Conservation (phyloP, 139 green algal genomes). For the Astrephomene gubernaculifera region DNA sequence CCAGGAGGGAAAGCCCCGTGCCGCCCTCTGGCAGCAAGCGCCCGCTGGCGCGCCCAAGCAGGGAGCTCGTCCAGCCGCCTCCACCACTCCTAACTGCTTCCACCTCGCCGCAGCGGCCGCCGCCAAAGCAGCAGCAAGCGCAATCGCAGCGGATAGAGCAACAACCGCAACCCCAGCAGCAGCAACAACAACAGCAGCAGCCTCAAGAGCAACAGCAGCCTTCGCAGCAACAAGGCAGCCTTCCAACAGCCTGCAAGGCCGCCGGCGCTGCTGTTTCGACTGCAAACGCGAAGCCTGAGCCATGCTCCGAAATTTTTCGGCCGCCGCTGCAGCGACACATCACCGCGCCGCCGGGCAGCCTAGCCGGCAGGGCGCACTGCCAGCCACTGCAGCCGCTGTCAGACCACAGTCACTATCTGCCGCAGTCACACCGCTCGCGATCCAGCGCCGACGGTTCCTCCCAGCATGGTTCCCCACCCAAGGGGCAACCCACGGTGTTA, state of each 20-base stretch:
- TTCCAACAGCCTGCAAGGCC: conserved; percentile 2
- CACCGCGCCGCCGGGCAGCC: conserved; percentile 1
- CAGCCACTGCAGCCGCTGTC: conserved; percentile 26
- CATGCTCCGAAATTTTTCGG: not conserved
- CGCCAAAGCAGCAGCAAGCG: not conserved
- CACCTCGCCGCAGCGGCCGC: not conserved
- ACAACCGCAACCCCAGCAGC: not conserved
- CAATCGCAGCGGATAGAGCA: too few species aligned
- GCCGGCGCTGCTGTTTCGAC: not conserved
- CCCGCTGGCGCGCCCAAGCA: too few species aligned
- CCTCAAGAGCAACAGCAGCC: conserved; percentile 6
- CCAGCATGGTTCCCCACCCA: conserved; percentile 1
- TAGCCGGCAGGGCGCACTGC: not conserved
- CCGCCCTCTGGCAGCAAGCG: too few species aligned
- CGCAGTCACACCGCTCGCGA: conserved; percentile 25
- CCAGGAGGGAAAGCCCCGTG: too few species aligned
- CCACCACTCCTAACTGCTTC: not conserved
- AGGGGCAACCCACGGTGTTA: not conserved
- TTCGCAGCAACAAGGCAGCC: not conserved
- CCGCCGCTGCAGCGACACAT: conserved; percentile 32
- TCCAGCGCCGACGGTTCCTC: not conserved
- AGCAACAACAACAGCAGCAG: not conserved
- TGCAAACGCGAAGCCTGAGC: conserved; percentile 12
- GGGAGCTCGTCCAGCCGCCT: too few species aligned
- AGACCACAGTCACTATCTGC: conserved; percentile 11